Evolutionary conservation across 495 filamentous ascomycete species (phyloP).

Genomic region (Tuber borchii): DNA sequence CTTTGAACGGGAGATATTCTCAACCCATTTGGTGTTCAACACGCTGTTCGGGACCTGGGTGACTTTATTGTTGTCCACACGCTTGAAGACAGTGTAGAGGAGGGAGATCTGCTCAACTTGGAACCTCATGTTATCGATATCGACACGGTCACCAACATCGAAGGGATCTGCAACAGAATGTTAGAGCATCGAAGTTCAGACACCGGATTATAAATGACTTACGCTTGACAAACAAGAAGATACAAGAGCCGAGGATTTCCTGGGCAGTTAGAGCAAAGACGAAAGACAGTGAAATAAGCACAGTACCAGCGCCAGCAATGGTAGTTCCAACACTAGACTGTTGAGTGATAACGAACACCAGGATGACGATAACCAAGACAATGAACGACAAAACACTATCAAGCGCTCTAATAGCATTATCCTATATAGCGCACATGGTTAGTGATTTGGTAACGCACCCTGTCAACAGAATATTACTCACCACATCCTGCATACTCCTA

Average conservation of each 20-base stretch:
- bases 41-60: constrained; percentile 88
- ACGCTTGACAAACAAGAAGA: constrained; percentile 98
- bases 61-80: constrained; percentile 69
- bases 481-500: constrained; percentile 92
- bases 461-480: constrained; percentile 14
- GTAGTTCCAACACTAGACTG: constrained; percentile 59
- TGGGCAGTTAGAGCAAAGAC: constrained; percentile 86
- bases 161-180: constrained; percentile 44
- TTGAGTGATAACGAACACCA: constrained; percentile 64
- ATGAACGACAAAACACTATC: constrained; percentile 75
- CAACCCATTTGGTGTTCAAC: constrained; percentile 83
- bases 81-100: constrained; percentile 86
- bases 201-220: constrained; percentile 45
- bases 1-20: constrained; percentile 83
- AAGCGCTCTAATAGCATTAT: constrained; percentile 84
- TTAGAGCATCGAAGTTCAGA: background rate
- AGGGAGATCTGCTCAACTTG: constrained; percentile 90
- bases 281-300: constrained; percentile 87
- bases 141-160: constrained; percentile 90
- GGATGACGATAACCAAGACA: constrained; percentile 68
- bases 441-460: background rate
- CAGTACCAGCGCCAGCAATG: constrained; percentile 89
- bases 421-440: constrained; percentile 15
- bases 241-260: constrained; percentile 90
- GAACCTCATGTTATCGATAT: constrained; percentile 66